phyloP scores from a whole-genome alignment of 2,329 filamentous ascomycete species.

The Truncatella angustata region DNA sequence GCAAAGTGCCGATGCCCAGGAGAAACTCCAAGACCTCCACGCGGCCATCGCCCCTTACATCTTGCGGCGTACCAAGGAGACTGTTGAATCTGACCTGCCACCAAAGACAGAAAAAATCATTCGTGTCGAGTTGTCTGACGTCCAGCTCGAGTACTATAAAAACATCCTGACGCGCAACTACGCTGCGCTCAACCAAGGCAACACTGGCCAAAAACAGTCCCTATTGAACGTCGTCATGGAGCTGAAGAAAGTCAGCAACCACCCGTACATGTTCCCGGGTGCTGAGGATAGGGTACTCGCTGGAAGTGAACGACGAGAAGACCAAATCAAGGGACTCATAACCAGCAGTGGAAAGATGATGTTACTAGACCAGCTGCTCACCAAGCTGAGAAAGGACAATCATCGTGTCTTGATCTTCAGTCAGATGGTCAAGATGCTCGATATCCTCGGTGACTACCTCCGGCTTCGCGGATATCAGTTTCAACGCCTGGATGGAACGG shows the following conservation, averaged over 20 bases:
- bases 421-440: conserved; percentile 99
- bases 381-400: conserved; percentile 88
- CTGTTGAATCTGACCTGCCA: conserved; percentile 92
- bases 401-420: conserved; percentile 98
- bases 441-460: conserved; percentile 93
- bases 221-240: conserved; percentile 99
- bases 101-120: conserved; percentile 99
- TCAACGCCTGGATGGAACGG: conserved; percentile 92
- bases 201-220: conserved; percentile 89
- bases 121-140: conserved; percentile 91
- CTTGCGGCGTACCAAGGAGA: conserved; percentile 92
- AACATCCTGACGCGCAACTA: conserved; percentile 98
- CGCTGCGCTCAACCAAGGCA: conserved; percentile 85
- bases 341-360: conserved; percentile 99
- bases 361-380: conserved; percentile 91
- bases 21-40: conserved; percentile 84
- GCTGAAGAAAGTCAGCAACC: conserved; percentile 97
- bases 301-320: conserved; percentile 79
- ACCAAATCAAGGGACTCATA: conserved; percentile 88
- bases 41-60: conserved; percentile 90
- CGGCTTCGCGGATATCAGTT: conserved; percentile 92
- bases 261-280: conserved; percentile 95
- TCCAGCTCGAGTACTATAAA: conserved; percentile 98
- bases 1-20: conserved; percentile 74
- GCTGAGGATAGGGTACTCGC: conserved; percentile 86